Base-by-base conservation (phyloP, 345 rosid genomes). In the Gossypium raimondii region DNA sequence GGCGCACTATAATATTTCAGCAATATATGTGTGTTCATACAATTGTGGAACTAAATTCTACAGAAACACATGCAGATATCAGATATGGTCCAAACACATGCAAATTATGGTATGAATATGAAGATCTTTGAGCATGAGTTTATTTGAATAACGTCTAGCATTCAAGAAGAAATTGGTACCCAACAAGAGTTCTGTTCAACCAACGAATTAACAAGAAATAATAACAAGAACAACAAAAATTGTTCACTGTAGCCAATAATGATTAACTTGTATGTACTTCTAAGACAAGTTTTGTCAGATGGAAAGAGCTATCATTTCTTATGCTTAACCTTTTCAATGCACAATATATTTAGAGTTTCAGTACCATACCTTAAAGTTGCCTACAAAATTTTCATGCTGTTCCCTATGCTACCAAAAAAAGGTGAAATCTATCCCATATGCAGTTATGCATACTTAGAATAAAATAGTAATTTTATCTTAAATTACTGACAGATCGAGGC, bases 281-380 rank as follows among this genome's bases (percentile, higher is more conserved):
- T 64, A 74, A 74, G 77, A 64, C 27, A 74, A 74, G 72, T 25
- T 67, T 75, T 41, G 56, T 55, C 44, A 56, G 48, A 74, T 13
- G 51, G 41, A 45, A 73, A 13, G 9, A 68, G 60, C 51, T 59
- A 62, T 69, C 47, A 72, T 77, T 64, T 56, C 43, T 44, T 7
- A 53, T 64, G 66, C 57, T 24, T 61, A 71, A 25, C 12, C 64
- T 70, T 55, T 60, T 41, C 25, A 14, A 11, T 47, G 27, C 41
- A 70, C 12, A 45, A 17, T 70, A 29, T 70, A 29, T 25, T 13
- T 11, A 2, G 59, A 13, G 64, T 44, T 58, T 17, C 22, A 20
- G 14, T 43, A 20, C 16, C 57, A 20, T 24, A 43, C 29, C 11
- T 5, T 14, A 8, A 13, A 44, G 43, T 20, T 9, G n/a, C 60